Evolutionary conservation across 805 yeast species (phyloP).

Genomic region (Schizosaccharomyces octosporus): DNA sequence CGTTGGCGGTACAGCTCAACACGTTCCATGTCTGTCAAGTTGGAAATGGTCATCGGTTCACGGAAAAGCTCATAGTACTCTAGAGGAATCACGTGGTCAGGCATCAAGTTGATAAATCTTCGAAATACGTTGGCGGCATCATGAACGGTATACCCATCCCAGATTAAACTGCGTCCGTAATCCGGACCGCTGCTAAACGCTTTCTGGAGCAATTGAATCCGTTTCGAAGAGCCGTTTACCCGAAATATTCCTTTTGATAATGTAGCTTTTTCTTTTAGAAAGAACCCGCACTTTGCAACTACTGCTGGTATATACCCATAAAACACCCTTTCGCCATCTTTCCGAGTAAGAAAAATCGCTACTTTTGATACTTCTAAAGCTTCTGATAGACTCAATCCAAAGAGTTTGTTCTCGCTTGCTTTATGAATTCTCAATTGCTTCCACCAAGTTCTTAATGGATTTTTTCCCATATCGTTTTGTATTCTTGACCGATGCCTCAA

Average conservation of each 20-base stretch:
- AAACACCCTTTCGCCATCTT: slow-evolving; percentile 18
- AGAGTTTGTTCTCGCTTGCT: not conserved
- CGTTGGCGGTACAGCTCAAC: slow-evolving; percentile 45
- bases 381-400: not conserved
- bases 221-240: slow-evolving; percentile 71
- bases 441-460: not conserved
- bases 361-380: not conserved
- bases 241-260: slow-evolving; percentile 78
- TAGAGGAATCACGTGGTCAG: slow-evolving; percentile 78
- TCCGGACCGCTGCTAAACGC: slow-evolving; percentile 70
- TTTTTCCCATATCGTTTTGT: not conserved
- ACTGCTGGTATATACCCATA: slow-evolving; percentile 81
- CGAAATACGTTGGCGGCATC: slow-evolving; percentile 85
- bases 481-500: too few species aligned
- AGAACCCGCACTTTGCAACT: slow-evolving; percentile 89
- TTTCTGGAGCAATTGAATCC: slow-evolving; percentile 66
- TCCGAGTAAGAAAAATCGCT: not conserved
- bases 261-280: slow-evolving; percentile 33
- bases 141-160: slow-evolving; percentile 90
- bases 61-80: slow-evolving; percentile 54
- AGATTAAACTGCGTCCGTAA: slow-evolving; percentile 63
- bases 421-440: not conserved
- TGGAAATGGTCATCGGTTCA: slow-evolving; percentile 33
- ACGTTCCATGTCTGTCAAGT: slow-evolving; percentile 18
- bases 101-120: slow-evolving; percentile 61